Conservation (phyloP, 768 basidiomycete species). For the Leccinum obscurum region DNA sequence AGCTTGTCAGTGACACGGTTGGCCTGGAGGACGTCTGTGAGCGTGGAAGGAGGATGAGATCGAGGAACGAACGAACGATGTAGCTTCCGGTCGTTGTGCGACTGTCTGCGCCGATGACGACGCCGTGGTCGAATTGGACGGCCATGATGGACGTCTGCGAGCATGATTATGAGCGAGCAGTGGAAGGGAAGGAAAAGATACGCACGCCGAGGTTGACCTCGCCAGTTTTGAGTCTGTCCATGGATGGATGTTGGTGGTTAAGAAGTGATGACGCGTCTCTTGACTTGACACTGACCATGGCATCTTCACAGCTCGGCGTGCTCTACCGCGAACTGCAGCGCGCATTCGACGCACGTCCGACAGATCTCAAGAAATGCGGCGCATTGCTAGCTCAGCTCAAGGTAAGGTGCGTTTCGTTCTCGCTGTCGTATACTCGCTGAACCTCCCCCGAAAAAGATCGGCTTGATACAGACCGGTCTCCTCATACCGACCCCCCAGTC, state of each 20-base stretch:
- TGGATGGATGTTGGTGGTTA: conserved; percentile 49
- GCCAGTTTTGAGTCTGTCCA: conserved; percentile 85
- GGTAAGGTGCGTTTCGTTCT: conserved; percentile 52
- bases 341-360: conserved; percentile 63
- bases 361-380: conserved; percentile 68
- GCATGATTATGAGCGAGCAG: neutral
- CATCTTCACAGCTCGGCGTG: conserved; percentile 51
- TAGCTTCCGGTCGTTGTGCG: conserved; percentile 96
- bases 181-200: conserved; percentile 13
- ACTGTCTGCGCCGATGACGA: conserved; percentile 96
- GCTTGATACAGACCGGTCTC: conserved; percentile 73
- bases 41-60: neutral
- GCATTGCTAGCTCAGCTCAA: conserved; percentile 59
- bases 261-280: conserved; percentile 43
- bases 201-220: conserved; percentile 97
- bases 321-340: conserved; percentile 68
- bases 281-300: conserved; percentile 33
- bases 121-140: conserved; percentile 92
- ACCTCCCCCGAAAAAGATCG: conserved; percentile 48
- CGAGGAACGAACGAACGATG: conserved; percentile 57
- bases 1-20: conserved; percentile 99
- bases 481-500: conserved; percentile 69
- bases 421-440: neutral
- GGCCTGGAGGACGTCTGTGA: conserved; percentile 51
- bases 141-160: conserved; percentile 99